Conservation (phyloP, 345 rosid genomes). For the Moringa oleifera region DNA sequence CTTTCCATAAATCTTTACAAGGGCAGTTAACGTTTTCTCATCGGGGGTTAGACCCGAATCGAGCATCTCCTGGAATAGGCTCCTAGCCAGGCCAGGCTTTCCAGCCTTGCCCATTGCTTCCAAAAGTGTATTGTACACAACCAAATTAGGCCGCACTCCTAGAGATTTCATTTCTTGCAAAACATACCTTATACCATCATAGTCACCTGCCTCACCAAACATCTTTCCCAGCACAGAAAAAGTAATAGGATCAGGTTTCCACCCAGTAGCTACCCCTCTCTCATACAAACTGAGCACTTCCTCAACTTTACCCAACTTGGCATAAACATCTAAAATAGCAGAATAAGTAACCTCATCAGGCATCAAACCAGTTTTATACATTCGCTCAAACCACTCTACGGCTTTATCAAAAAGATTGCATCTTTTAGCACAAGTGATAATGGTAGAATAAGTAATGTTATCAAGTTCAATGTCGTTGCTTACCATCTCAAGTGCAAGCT, state of each 20-base stretch:
- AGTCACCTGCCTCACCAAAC: slow-evolving; percentile 91
- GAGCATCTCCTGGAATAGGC: slow-evolving; percentile 72
- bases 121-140: slow-evolving; percentile 77
- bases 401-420: slow-evolving; percentile 70
- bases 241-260: slow-evolving; percentile 79
- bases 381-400: slow-evolving; percentile 87
- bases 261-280: slow-evolving; percentile 86
- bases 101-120: slow-evolving; percentile 90
- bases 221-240: slow-evolving; percentile 81
- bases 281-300: slow-evolving; percentile 87
- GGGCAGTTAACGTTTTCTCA: slow-evolving; percentile 75
- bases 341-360: slow-evolving; percentile 96
- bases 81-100: slow-evolving; percentile 84
- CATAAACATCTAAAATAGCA: slow-evolving; percentile 77
- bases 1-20: slow-evolving; percentile 81
- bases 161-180: slow-evolving; percentile 74
- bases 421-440: slow-evolving; percentile 81
- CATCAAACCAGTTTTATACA: slow-evolving; percentile 90
- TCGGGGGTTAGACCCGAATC: slow-evolving; percentile 66
- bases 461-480: slow-evolving; percentile 67
- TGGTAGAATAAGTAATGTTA: slow-evolving; percentile 92
- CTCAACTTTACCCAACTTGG: slow-evolving; percentile 71
- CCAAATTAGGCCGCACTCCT: slow-evolving; percentile 75
- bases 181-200: slow-evolving; percentile 91
- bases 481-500: slow-evolving; percentile 81